Conservation (phyloP, 2,329 filamentous ascomycete species). For the Cytospora schulzeri region DNA sequence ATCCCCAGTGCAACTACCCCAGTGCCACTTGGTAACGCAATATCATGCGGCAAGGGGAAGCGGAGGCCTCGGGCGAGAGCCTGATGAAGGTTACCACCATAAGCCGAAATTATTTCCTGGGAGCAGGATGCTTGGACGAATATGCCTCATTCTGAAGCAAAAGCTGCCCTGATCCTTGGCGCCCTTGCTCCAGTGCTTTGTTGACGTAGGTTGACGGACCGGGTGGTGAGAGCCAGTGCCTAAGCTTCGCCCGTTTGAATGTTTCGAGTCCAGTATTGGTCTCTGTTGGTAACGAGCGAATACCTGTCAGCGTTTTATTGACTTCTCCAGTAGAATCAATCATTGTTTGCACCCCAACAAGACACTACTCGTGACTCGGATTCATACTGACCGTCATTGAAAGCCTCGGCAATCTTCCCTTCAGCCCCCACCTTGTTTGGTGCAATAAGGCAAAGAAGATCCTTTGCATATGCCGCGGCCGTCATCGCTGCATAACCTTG, state of each 20-base stretch:
- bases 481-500: conserved; percentile 33
- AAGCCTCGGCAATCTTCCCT: not conserved
- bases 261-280: not conserved
- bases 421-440: not conserved
- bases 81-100: too few relatives aligned
- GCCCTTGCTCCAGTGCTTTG: not conserved
- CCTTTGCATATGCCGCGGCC: conserved; percentile 33
- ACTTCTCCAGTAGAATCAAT: not conserved
- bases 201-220: not conserved
- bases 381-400: not conserved
- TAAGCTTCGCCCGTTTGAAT: not conserved
- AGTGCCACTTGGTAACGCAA: too few relatives aligned
- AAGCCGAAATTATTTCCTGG: too few relatives aligned
- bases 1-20: too few relatives aligned
- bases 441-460: conserved; percentile 2
- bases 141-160: not conserved
- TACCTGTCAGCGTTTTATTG: not conserved
- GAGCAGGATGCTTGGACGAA: too few relatives aligned
- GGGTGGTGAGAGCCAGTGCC: not conserved
- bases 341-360: not conserved
- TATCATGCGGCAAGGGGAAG: too few relatives aligned
- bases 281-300: not conserved
- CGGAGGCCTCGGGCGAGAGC: too few relatives aligned
- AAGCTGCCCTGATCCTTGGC: not conserved
- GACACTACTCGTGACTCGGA: not conserved